Conservation (phyloP, 2,329 filamentous ascomycete genomes). For the Fusarium dimerum region DNA sequence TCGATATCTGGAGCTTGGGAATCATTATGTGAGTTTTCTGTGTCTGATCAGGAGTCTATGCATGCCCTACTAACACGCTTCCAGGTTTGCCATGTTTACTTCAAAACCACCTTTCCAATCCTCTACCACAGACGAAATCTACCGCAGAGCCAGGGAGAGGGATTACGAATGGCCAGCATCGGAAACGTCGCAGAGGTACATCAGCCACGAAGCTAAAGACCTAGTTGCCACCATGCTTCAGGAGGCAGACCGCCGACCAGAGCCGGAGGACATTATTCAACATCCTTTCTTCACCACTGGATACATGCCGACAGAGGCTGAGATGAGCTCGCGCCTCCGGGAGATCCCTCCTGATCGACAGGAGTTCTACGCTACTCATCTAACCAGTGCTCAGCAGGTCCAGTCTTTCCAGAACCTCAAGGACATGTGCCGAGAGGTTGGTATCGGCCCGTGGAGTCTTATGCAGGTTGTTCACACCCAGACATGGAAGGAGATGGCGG, state of each 20-base stretch:
- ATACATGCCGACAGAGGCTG: slow-evolving; percentile 65
- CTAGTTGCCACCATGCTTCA: slow-evolving; percentile 75
- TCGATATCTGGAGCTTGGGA: slow-evolving; percentile 97
- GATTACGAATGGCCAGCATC: slow-evolving; percentile 79
- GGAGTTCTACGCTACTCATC: slow-evolving; percentile 57
- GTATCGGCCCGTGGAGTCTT: slow-evolving; percentile 57
- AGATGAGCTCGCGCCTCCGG: slow-evolving; percentile 60
- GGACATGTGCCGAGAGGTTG: slow-evolving; percentile 58
- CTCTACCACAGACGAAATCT: slow-evolving; percentile 82
- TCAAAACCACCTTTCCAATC: slow-evolving; percentile 97
- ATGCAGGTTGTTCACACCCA: slow-evolving; percentile 52
- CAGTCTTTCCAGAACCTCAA: slow-evolving; percentile 54
- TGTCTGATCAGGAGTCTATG: neutral
- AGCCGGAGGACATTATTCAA: slow-evolving; percentile 75
- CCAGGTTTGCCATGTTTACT: slow-evolving; percentile 90
- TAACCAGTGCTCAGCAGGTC: slow-evolving; percentile 46
- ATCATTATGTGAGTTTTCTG: slow-evolving; percentile 79
- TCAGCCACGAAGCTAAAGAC: slow-evolving; percentile 75
- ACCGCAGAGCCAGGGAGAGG: slow-evolving; percentile 67
- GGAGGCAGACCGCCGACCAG: slow-evolving; percentile 72
- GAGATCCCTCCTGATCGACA: slow-evolving; percentile 58
- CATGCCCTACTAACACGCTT: slow-evolving; percentile 8
- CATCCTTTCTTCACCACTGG: slow-evolving; percentile 79
- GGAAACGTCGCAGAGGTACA: slow-evolving; percentile 66
- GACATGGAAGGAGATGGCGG: slow-evolving; percentile 66